phyloP scores from a whole-genome alignment of 108 stramenopile genomes.

The Nannochloropsis gaditana region DNA sequence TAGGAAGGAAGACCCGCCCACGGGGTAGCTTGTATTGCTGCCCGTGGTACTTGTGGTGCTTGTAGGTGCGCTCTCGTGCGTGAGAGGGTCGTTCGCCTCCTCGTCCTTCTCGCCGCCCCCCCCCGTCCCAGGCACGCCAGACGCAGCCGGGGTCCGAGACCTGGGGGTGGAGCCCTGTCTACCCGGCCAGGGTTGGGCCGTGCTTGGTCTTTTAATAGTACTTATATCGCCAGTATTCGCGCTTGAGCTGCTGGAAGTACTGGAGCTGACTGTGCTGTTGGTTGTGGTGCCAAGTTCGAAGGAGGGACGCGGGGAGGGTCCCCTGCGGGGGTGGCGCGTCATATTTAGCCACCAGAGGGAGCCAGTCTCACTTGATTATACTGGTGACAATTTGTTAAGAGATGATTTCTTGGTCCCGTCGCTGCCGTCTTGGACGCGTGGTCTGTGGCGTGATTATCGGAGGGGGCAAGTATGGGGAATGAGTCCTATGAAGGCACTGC shows the following conservation, averaged over 20 bases:
- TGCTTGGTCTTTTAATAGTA: no score
- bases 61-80: background rate
- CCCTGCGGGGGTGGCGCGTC: background rate
- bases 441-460: no score
- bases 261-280: background rate
- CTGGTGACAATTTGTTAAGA: no score
- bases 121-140: background rate
- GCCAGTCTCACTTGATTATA: no score
- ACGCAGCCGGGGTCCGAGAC: no score
- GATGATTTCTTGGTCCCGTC: no score
- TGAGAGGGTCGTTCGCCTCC: background rate
- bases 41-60: background rate
- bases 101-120: background rate
- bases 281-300: background rate
- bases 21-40: background rate
- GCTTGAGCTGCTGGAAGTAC: background rate
- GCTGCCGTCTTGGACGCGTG: no score
- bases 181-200: no score
- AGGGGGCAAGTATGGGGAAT: no score
- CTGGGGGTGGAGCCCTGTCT: no score
- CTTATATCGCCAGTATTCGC: background rate
- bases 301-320: background rate
- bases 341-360: background rate
- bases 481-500: no score
- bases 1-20: no score